Evolutionary conservation across 495 filamentous ascomycete genomes (phyloP), one percentile per base, ranked within the genome.

Genomic region (Penicillium angulare): DNA sequence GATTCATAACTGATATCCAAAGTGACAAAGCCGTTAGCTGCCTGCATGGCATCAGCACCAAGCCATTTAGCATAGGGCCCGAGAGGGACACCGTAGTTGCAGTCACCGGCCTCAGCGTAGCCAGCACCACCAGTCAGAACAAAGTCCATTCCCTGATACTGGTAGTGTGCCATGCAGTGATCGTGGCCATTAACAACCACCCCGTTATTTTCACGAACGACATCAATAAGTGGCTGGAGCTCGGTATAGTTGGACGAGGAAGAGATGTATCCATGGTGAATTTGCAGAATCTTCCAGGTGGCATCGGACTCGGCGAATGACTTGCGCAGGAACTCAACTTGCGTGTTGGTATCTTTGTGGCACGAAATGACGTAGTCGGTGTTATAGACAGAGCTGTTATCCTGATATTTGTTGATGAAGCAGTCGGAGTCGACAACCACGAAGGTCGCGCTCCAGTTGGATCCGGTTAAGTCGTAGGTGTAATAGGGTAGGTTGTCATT

Each of bases 131-230:
- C 57, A 23, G 57, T 55, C 43, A 61, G 59, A 13, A 61, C 55
- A 33, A 55, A 61, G 47, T 61, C 35, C 10, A 48, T 59, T 17
- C 52, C 52, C 16, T 61, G 24, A 38, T 42, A 43, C n/a, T 59
- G 22, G 55, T 58, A 61, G 51, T 61, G 59, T 3, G 55, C 59
- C 29, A 57, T 32, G 31, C 55, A 61, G 55, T 61, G 59, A 27
- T 61, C 59, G 26, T 61, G 59, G 21, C 59, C 59, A 23, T 61
- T 61, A 7, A 61, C 10, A n/a, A 61, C 59, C 13, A 59, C 43
- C 15, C 32, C 55, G 31, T 46, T 61, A 43, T 56, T 35, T 27
- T 57, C 33, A 9, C 51, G 49, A 17, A 54, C 59, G 31, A 61
- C 52, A 3, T 57, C 45, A 18, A 61, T 49, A 21, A 61, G 27